phyloP scores from a whole-genome alignment of 768 basidiomycete species.

The Botryobasidium botryosum region DNA sequence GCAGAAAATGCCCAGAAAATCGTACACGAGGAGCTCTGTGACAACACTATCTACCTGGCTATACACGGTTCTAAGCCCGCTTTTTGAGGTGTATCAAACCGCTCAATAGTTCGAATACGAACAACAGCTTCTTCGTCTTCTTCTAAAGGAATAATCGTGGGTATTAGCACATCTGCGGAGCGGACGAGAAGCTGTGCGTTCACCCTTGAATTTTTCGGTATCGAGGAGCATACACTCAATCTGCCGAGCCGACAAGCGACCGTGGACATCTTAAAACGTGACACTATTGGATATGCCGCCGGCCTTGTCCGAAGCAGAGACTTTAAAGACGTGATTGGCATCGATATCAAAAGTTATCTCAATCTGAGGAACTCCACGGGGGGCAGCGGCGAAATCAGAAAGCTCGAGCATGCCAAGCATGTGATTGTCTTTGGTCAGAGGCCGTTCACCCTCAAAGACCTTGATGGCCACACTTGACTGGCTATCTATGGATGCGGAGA shows the following conservation, averaged over 20 bases:
- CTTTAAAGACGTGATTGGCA: constrained; percentile 91
- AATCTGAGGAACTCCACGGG: constrained; percentile 93
- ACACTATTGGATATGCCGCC: constrained; percentile 65
- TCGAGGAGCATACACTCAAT: constrained; percentile 40
- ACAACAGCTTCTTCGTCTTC: no score
- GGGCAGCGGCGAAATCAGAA: constrained; percentile 87
- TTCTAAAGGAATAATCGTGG: no score
- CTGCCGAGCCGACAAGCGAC: constrained; percentile 34
- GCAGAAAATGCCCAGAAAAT: no score
- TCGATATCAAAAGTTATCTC: constrained; percentile 99
- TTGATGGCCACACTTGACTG: constrained; percentile 54
- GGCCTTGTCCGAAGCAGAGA: constrained; percentile 89
- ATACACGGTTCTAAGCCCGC: no score
- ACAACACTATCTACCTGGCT: no score
- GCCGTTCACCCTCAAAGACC: constrained; percentile 96
- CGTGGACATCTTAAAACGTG: constrained; percentile 30
- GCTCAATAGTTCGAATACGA: no score
- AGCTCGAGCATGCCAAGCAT: constrained; percentile 96
- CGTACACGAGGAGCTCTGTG: no score
- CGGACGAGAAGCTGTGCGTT: no score
- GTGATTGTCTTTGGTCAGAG: constrained; percentile 98
- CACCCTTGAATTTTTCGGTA: constrained; percentile 25
- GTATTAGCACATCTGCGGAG: no score
- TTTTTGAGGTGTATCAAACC: no score
- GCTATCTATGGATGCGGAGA: constrained; percentile 34